Evolutionary conservation across 805 yeast species (phyloP).

Genomic region (Kazachstania kunashirensis): DNA sequence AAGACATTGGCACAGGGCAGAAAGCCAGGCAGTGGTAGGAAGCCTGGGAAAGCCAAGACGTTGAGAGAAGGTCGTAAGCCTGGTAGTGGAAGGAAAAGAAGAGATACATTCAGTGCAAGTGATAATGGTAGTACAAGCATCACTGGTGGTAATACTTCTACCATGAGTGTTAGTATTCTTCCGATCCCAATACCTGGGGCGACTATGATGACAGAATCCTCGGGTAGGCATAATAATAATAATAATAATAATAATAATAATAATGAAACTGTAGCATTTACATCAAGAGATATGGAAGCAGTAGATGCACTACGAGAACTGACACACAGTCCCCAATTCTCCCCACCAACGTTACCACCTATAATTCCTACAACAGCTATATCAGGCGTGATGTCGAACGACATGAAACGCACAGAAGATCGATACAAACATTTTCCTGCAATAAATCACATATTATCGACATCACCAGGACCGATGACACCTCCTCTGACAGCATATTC

Average conservation of each 20-base stretch:
- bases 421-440: conserved; percentile 7
- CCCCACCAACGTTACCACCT: conserved; percentile 5
- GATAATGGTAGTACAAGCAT: no score
- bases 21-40: conserved; percentile 30
- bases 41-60: conserved; percentile 29
- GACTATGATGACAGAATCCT: no score
- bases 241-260: not conserved
- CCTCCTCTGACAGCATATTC: not conserved
- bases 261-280: conserved; percentile 1
- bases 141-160: not conserved
- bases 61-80: conserved; percentile 28
- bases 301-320: conserved; percentile 22
- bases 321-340: conserved; percentile 16
- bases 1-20: conserved; percentile 30
- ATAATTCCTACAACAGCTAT: not conserved
- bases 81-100: conserved; percentile 27
- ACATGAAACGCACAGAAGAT: conserved; percentile 1
- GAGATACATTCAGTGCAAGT: conserved; percentile 3
- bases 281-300: conserved; percentile 21
- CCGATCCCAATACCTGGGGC: no score
- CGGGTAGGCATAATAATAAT: not conserved
- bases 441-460: conserved; percentile 5
- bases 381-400: no score
- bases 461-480: not conserved
- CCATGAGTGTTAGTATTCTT: not conserved